Evolutionary conservation across 495 filamentous ascomycete genomes (phyloP), one percentile per base, ranked within the genome.

Genomic region (Penicillium turbatum): DNA sequence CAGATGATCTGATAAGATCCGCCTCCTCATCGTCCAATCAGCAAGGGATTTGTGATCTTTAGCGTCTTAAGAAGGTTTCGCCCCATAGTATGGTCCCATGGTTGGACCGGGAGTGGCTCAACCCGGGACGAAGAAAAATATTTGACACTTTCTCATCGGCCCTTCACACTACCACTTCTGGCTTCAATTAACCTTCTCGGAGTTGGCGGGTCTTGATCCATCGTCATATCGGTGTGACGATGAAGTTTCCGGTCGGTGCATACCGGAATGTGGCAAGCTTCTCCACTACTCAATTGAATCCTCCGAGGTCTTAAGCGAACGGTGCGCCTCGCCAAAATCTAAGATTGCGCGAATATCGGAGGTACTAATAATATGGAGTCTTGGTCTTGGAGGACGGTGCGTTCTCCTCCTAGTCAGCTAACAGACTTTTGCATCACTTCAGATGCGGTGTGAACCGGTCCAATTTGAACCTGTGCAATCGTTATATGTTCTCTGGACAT

Each of bases 1-100:
- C 52, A 55, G 52, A 55, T 55, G 44, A 55, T 55, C 43, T 55
- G 52, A 55, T 55, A 55, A 55, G 17, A 40, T 32, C 26, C 12
- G 12, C 19, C 24, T n/a, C 10, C 19, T 26, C 39, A 6, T 24
- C 16, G 5, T 12, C 48, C 48, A 51, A 51, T 51, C 47, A 51
- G 16, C 36, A 24, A 40, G 17, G n/a, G 29, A 17, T 26, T n/a
- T 12, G 27, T 9, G 15, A 11, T 29, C 12, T 31, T 16, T 41
- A 51, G 48, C 37, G 36, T 15, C 21, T 9, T 10, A 12, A n/a
- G 16, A 30, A 51, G 15, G 45, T 48, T 48, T 36, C 12, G 7
- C 21, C 3, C 21, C 39, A 7, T 9, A 5, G 16, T 42, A 11
- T 42, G 15, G 29, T 16, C 47, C 35, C 16, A 11, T 27, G 6